A percentile compares a stretch with the other conserved stretches of the same genome.
phyloP scores from a whole-genome alignment of 2,329 filamentous ascomycete species.

The Trichoderma aggressivum region DNA sequence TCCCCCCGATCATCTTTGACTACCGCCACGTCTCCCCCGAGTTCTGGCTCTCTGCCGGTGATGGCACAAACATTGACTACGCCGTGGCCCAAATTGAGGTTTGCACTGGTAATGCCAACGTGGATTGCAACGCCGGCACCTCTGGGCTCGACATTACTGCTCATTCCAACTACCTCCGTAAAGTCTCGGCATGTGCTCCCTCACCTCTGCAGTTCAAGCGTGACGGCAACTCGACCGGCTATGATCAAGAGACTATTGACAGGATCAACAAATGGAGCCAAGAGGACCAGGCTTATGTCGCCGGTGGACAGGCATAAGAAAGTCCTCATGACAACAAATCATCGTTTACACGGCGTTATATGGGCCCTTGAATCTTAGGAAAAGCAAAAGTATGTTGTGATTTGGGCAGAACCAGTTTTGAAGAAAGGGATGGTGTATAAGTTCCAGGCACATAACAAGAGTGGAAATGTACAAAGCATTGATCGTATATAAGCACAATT shows the following conservation, averaged over 20 bases:
- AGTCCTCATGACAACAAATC: neutral
- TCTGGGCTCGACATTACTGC: slow-evolving; percentile 42
- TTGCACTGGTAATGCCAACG: slow-evolving; percentile 48
- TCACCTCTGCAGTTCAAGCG: slow-evolving; percentile 28
- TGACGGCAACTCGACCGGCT: slow-evolving; percentile 22
- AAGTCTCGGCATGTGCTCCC: slow-evolving; percentile 40
- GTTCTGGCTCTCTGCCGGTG: slow-evolving; percentile 55
- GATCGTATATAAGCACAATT: neutral
- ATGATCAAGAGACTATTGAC: slow-evolving; percentile 38
- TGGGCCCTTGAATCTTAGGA: neutral
- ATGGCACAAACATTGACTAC: slow-evolving; percentile 35
- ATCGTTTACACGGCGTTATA: neutral
- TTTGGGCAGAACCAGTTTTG: neutral
- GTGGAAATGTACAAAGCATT: neutral
- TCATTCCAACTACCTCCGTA: slow-evolving; percentile 49
- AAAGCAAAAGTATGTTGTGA: neutral
- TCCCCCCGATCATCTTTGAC: slow-evolving; percentile 59
- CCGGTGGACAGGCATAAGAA: slow-evolving; percentile 14
- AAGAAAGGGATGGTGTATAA: neutral
- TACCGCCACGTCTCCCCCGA: slow-evolving; percentile 68
- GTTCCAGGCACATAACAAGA: neutral
- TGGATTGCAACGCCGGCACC: slow-evolving; percentile 50
- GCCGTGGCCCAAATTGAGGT: slow-evolving; percentile 39
- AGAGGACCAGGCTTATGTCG: slow-evolving; percentile 34
- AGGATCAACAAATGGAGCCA: slow-evolving; percentile 36